Base-by-base conservation (phyloP, 1,139 yeast species). In the Geotrichum candidum region DNA sequence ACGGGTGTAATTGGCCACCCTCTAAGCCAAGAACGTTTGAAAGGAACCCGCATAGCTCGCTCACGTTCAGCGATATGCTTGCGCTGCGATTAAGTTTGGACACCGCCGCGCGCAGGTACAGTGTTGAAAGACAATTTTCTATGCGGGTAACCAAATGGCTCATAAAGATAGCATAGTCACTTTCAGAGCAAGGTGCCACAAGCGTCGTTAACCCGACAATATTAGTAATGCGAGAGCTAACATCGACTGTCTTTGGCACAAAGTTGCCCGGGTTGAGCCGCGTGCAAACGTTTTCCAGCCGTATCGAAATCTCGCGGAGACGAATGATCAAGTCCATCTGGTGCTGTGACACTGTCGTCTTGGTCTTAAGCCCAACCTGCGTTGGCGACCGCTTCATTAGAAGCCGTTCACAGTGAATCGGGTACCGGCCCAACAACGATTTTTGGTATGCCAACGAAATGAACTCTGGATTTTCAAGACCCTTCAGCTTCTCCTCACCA, bases 401-500 rank as follows among this genome's bases (percentile, higher is more conserved):
- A 11, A 52, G 31, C 4, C 61, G 58, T 27, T 59, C 51, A 18
- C 31, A 31, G 25, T 59, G 61, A 55, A 59, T 59, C 9, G 61
- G 61, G 50, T 59, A 62, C 13, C 64, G 55, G 13, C 61, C 60
- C 23, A 62, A 15, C 35, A 62, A 33, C 1, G 53, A 27, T 64
- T 80, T 79, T 1, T 98, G 96, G 76, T 87, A 92, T 0, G 85
- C 84, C 61, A 91, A 80, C 13, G 96, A 88, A 41, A 94, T 86
- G 56, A 82, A 81, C 72, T 95, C 99, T 0, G 96, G 96, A 51
- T 92, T 87, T 81, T 95, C 99, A 51, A 94, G 80, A 38, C 99
- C 99, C 74, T 95, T 94, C 69, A 94, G 80, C 73, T 91, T 91
- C 71, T 85, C 85, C 70, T 92, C 97, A 45, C 99, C 99, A 60